phyloP scores from a whole-genome alignment of 2,329 filamentous ascomycete species.

The Dothistroma septosporum region DNA sequence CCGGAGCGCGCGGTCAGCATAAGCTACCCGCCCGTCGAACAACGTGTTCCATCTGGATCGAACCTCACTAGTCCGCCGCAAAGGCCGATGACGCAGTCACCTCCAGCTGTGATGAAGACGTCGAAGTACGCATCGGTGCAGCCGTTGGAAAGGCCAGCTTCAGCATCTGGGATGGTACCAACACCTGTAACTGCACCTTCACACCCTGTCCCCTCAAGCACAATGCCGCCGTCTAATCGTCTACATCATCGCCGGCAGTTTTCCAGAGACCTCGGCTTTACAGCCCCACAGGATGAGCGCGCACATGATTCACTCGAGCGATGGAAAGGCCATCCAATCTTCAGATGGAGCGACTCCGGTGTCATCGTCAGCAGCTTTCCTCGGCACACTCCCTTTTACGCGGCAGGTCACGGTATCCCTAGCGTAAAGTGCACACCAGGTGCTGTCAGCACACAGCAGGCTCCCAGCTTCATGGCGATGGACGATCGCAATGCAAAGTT shows the following conservation, averaged over 20 bases:
- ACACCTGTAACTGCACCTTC: constrained; percentile 25
- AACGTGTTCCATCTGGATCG: constrained; percentile 38
- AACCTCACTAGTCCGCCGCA: constrained; percentile 35
- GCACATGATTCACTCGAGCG: constrained; percentile 72
- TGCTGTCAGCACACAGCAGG: constrained; percentile 70
- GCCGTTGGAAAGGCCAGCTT: constrained; percentile 8
- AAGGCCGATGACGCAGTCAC: constrained; percentile 53
- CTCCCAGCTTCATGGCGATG: constrained; percentile 69
- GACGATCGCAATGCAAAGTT: constrained; percentile 73
- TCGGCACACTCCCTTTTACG: constrained; percentile 80
- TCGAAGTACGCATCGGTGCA: constrained; percentile 40
- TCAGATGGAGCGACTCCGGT: constrained; percentile 85
- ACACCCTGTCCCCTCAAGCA: constrained; percentile 6
- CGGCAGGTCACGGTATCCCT: constrained; percentile 65
- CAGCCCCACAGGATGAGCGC: constrained; percentile 53
- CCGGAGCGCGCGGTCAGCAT: constrained; percentile 20
- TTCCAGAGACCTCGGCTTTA: constrained; percentile 52
- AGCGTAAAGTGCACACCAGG: constrained; percentile 79
- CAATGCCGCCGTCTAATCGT: not conserved
- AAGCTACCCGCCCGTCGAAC: constrained; percentile 21
- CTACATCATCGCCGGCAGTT: constrained; percentile 40
- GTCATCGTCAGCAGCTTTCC: constrained; percentile 80
- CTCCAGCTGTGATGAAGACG: constrained; percentile 50
- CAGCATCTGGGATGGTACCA: constrained; percentile 5
- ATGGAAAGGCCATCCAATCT: constrained; percentile 85